Conservation (phyloP, 352 stramenopile species). For the Phytophthora pini region DNA sequence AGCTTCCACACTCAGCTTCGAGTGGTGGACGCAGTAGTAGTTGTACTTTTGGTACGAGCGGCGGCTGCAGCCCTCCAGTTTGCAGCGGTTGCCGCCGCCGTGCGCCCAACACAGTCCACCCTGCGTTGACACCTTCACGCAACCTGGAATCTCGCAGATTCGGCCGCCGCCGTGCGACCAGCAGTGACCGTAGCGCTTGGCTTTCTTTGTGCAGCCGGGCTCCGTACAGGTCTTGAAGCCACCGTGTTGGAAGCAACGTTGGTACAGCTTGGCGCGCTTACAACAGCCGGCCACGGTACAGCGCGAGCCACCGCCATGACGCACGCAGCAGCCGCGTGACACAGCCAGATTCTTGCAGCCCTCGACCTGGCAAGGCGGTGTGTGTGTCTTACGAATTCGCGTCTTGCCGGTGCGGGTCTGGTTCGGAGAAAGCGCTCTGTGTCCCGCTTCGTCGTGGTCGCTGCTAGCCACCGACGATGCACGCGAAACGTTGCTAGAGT, state of each 20-base stretch:
- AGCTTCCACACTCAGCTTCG: conserved; percentile 1
- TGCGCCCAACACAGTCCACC: conserved; percentile 72
- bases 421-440: not conserved
- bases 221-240: conserved; percentile 70
- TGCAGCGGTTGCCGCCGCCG: conserved; percentile 66
- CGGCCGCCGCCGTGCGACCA: conserved; percentile 71
- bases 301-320: conserved; percentile 57
- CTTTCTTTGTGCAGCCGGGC: conserved; percentile 63
- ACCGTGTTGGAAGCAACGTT: conserved; percentile 70
- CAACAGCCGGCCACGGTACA: conserved; percentile 38
- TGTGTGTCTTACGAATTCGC: conserved; percentile 45
- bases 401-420: conserved; percentile 11
- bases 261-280: conserved; percentile 68
- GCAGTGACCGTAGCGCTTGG: conserved; percentile 74
- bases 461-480: conserved; percentile 13
- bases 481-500: conserved; percentile 5
- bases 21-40: conserved; percentile 68
- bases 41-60: conserved; percentile 69
- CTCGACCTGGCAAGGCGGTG: conserved; percentile 63
- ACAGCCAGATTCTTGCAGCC: conserved; percentile 66
- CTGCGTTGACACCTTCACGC: conserved; percentile 65
- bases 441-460: conserved; percentile 10
- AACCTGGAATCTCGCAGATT: conserved; percentile 62
- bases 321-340: conserved; percentile 56
- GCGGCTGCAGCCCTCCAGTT: conserved; percentile 59